phyloP scores from a whole-genome alignment of 352 stramenopile genomes.

The Elongisporangium senticosum region DNA sequence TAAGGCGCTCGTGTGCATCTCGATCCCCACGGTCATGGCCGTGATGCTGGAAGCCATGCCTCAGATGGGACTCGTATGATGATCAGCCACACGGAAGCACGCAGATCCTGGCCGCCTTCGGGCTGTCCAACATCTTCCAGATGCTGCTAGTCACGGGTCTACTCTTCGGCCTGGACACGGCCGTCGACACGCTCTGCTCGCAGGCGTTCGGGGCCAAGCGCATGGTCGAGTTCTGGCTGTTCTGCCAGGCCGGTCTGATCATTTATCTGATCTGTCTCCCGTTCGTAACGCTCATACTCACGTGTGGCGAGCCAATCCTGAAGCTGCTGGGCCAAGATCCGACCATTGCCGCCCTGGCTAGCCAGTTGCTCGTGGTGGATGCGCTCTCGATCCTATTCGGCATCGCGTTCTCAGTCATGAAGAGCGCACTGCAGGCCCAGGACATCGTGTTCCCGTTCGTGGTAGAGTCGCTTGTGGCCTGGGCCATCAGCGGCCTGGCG shows the following conservation, averaged over 20 bases:
- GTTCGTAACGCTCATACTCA: slow-evolving; percentile 1
- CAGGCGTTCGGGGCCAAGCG: slow-evolving; percentile 32
- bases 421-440: slow-evolving; percentile 21
- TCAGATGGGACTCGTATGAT: slow-evolving; percentile 11
- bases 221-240: slow-evolving; percentile 27
- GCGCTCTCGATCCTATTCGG: slow-evolving; percentile 75
- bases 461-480: slow-evolving; percentile 9
- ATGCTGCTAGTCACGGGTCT: slow-evolving; percentile 7
- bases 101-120: slow-evolving; percentile 18
- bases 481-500: slow-evolving; percentile 11
- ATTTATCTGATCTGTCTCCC: slow-evolving; percentile 6
- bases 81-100: slow-evolving; percentile 21
- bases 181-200: slow-evolving; percentile 32
- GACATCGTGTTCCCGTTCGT: slow-evolving; percentile 20
- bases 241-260: slow-evolving; percentile 25
- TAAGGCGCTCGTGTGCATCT: slow-evolving; percentile 2
- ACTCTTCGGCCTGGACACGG: slow-evolving; percentile 68
- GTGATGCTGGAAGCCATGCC: slow-evolving; percentile 10
- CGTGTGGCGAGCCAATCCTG: slow-evolving; percentile 3
- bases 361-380: slow-evolving; percentile 29
- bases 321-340: slow-evolving; percentile 32
- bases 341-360: slow-evolving; percentile 36
- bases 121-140: slow-evolving; percentile 12
- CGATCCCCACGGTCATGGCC: slow-evolving; percentile 8
- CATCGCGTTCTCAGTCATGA: slow-evolving; percentile 18